Evolutionary conservation across 106 monocot species (phyloP), one percentile per base, ranked within the genome.

Genomic region (Acorus gramineus): DNA sequence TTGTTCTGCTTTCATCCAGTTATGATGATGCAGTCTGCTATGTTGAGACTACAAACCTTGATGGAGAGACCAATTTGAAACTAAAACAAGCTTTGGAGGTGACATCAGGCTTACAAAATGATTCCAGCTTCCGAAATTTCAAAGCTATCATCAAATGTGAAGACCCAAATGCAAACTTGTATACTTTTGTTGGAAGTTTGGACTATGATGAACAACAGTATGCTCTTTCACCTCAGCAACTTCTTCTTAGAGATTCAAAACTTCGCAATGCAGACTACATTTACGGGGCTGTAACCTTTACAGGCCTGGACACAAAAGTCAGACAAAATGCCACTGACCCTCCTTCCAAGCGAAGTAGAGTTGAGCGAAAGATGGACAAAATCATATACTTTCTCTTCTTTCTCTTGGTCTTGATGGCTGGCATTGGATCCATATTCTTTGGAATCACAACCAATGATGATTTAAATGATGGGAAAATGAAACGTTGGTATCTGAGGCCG

Each of bases 21-120:
- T 74, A 69, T 59, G 82, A 84, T 60, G 87, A 85, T 68, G 84
- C 71, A 4, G 62, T 78, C 73, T 92, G 87, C 58, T 87, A 82
- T 73, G 87, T 84, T 11, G 92, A 92, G 67, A 87, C 92, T 42
- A 87, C 85, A 87, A 92, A 92, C 57, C 79, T 92, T 56, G 91
- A 86, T 79, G 91, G 86, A 42, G 86, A 86, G 74, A 92, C 81
- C 53, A 92, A 92, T 55, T 73, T 92, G 51, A 92, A 92, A 67
- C 68, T 78, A 13, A 92, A 86, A 55, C 81, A 86, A 11, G 63
- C 70, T 9, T 70, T 92, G 68, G 62, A 86, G 42, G 74, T 76
- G 12, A 84, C 84, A 53, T 57, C 59, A 8, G 4, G 7, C 2
- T 58, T 81, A 6, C 44, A 63, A 2, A 76, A 62, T 59, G 90